Evolutionary conservation across 805 yeast genomes (phyloP), one percentile per base, ranked within the genome.

Genomic region (Dipodascus geniculatus): DNA sequence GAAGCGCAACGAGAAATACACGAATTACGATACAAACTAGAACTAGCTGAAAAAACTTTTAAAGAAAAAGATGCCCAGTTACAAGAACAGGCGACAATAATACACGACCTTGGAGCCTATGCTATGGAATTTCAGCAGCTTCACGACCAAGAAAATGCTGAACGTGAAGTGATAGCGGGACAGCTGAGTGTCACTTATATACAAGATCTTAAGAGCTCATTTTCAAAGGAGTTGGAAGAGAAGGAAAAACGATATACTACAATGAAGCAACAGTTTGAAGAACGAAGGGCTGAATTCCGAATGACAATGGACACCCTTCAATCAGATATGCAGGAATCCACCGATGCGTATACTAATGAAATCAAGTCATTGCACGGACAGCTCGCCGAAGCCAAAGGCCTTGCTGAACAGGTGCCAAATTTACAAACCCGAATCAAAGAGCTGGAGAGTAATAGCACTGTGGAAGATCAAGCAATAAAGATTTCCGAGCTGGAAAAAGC

Each of bases 221-320:
- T n/a, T n/a, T 6, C 44, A 14, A 38, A 38, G 14, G 44, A 38
- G 20, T 17, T 63, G 23, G 58, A 55, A 20, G 66, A 65, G 50
- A 59, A 60, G 23, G 69, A 65, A 38, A 57, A 60, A 11, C 63
- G 60, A 54, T 63, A 64, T 23, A 58, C 56, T 8, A 57, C 51
- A 4, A 57, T 64, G 54, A 59, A 62, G 55, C 28, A 56, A 24
- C 65, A 63, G 50, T 54, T 63, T 48, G 72, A 58, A 48, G 58
- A 51, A 48, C 66, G 61, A 55, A 59, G 65, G 22, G 61, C 50
- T 49, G 70, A 61, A 60, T 70, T 68, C 58, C 57, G 71, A n/a
- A 57, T 53, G 22, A 60, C 63, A 3, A 57, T 64, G 38, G 68
- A 63, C 51, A 55, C 56, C 17, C 58, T 61, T 11, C 63, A 63